These are phyloP conservation scores for Vaccinium corymbosum DNA, from an alignment of 148 eudicot genomes.

Conservation along the genomic window DNA sequence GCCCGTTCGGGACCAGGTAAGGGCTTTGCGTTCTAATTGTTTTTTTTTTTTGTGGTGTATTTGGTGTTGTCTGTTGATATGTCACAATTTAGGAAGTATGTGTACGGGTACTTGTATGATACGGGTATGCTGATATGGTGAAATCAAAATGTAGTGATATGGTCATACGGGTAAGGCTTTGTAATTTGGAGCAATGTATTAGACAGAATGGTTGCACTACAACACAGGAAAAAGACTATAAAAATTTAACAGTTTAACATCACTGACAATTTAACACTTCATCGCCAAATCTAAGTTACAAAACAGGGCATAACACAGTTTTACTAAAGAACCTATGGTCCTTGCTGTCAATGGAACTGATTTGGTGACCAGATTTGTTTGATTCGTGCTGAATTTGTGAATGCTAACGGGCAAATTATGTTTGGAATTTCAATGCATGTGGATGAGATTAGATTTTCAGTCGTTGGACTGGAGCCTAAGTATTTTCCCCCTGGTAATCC, in stretches of 20 bases:
- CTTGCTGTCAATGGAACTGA: not conserved
- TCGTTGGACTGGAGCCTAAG: not conserved
- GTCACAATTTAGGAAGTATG: too few relatives aligned
- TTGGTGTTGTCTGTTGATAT: not conserved
- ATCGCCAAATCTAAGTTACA: not conserved
- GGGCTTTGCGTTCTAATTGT: not conserved
- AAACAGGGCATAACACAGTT: not conserved
- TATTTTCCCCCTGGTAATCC: not conserved
- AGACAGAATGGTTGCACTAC: not conserved
- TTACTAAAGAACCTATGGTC: not conserved
- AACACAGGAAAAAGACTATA: not conserved
- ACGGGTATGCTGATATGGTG: too few relatives aligned
- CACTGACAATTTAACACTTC: not conserved
- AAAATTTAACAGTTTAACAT: not conserved
- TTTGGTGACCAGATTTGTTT: not conserved
- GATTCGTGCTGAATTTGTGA: not conserved
- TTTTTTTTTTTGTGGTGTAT: not conserved
- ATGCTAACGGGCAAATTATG: not conserved
- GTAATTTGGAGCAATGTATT: not conserved
- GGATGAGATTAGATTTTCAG: not conserved
- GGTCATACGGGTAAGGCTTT: too few relatives aligned
- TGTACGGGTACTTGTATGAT: too few relatives aligned
- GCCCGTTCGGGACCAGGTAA: constrained; percentile 82
- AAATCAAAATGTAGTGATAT: too few relatives aligned
- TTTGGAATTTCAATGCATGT: not conserved